A percentile compares a stretch with the other conserved stretches of the same genome.
Conservation (phyloP, 108 stramenopile genomes). For the Bacterosira constricta region DNA sequence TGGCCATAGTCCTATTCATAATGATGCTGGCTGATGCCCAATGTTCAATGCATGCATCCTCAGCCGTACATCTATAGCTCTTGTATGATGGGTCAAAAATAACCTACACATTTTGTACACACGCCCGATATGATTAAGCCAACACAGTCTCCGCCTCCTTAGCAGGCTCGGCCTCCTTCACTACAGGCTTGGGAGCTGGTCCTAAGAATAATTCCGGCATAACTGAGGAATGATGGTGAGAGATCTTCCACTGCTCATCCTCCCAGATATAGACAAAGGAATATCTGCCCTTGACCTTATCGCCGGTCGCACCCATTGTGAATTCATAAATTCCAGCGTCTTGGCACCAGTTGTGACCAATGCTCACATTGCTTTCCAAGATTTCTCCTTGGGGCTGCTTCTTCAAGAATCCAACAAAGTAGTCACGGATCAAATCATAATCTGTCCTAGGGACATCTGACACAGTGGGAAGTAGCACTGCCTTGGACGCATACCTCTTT, state of each 20-base stretch:
- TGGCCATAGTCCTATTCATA: too few relatives aligned
- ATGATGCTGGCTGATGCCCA: too few relatives aligned
- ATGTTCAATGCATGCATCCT: too few relatives aligned
- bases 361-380: slow-evolving; percentile 20
- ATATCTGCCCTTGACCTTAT: slow-evolving; percentile 62
- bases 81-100: too few relatives aligned
- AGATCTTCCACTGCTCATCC: slow-evolving; percentile 70
- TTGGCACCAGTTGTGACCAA: slow-evolving; percentile 53
- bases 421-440: slow-evolving; percentile 49
- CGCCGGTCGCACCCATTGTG: slow-evolving; percentile 59
- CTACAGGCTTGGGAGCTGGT: slow-evolving; percentile 32
- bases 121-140: too few relatives aligned
- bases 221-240: slow-evolving; percentile 69
- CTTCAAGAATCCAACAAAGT: slow-evolving; percentile 58
- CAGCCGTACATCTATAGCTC: too few relatives aligned
- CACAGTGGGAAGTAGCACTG: slow-evolving; percentile 48
- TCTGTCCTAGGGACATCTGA: slow-evolving; percentile 56
- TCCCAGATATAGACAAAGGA: slow-evolving; percentile 63
- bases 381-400: slow-evolving; percentile 58
- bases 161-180: slow-evolving; percentile 28
- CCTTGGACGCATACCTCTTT: slow-evolving; percentile 38
- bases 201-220: slow-evolving; percentile 57
- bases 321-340: slow-evolving; percentile 65
- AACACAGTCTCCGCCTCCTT: too few relatives aligned
- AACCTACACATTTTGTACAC: too few relatives aligned